These are phyloP conservation scores for Cercospora sp. DNA, from an alignment of 2,329 filamentous ascomycete species.

Conservation along the genomic window DNA sequence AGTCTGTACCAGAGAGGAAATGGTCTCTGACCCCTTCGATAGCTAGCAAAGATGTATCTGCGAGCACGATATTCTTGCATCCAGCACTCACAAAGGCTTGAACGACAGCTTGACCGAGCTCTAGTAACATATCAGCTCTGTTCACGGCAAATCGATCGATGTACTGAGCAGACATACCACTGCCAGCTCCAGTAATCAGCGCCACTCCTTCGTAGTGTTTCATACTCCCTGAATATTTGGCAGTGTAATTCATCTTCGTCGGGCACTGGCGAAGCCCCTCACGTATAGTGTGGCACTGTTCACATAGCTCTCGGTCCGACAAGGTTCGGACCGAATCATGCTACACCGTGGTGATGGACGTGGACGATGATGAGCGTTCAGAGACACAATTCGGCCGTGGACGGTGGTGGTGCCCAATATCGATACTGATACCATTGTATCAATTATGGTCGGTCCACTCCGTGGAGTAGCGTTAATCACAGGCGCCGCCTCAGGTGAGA, in stretches of 20 bases:
- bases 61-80: background rate
- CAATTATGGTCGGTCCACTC: background rate
- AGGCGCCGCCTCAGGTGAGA: background rate
- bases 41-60: background rate
- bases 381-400: background rate
- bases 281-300: background rate
- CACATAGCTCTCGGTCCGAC: background rate
- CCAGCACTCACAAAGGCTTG: background rate
- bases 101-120: background rate
- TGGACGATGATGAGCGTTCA: background rate
- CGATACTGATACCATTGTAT: background rate
- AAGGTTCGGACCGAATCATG: background rate
- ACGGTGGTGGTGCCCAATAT: background rate
- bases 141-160: background rate
- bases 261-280: background rate
- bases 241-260: background rate
- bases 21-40: background rate
- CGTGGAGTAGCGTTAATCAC: background rate
- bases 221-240: background rate
- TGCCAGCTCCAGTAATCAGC: background rate
- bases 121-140: background rate
- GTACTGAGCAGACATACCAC: background rate
- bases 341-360: background rate
- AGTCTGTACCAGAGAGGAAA: background rate
- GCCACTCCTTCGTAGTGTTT: background rate